Percentiles rank a stretch among this genome's conserved stretches.
Conservation (phyloP, 441 rosid species). For the Adansonia madagascariensis region DNA sequence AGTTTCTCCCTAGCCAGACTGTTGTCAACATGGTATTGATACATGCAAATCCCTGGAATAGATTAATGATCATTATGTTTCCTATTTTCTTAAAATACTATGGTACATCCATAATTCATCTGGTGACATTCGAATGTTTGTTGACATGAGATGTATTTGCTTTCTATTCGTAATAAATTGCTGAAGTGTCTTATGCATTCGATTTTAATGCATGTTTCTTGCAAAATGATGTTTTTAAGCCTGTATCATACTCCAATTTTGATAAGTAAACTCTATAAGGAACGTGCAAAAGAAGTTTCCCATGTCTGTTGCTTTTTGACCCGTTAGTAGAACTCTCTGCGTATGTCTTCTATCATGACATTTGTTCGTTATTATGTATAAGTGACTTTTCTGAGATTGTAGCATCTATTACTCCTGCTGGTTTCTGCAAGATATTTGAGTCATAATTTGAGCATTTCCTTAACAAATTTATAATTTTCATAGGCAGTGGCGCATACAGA, state of each 20-base stretch:
- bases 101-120: background rate
- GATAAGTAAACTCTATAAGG: background rate
- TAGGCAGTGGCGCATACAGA: slow-evolving; percentile 75
- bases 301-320: background rate
- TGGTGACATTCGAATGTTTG: background rate
- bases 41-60: background rate
- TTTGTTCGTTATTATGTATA: background rate
- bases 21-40: slow-evolving; percentile 84
- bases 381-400: background rate
- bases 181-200: background rate
- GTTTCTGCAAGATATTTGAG: slow-evolving; percentile 4
- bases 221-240: background rate
- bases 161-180: background rate
- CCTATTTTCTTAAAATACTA: background rate
- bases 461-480: slow-evolving; percentile 22
- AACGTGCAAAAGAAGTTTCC: background rate
- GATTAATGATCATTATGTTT: background rate
- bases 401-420: background rate
- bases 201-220: background rate
- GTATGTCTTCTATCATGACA: background rate
- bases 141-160: slow-evolving; percentile 3
- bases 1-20: slow-evolving; percentile 89
- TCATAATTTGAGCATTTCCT: background rate
- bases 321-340: background rate
- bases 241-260: background rate